A percentile compares a stretch with the other conserved stretches of the same genome.
Evolutionary conservation across 768 basidiomycete species (phyloP).

Genomic region (Rhodotorula graminis): DNA sequence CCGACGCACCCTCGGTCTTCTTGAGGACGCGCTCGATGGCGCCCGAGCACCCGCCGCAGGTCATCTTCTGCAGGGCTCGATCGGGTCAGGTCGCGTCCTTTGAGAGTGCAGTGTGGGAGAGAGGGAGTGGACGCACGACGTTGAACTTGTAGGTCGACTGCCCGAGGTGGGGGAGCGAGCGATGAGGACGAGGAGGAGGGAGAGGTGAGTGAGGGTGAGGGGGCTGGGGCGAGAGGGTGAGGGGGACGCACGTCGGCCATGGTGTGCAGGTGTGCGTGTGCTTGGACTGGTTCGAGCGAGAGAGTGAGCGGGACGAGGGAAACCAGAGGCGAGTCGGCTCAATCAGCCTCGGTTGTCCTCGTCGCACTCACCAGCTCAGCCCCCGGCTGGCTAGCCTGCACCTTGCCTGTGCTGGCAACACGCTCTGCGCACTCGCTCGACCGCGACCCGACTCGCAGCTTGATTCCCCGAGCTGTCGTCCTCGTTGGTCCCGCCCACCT

Average conservation of each 20-base stretch:
- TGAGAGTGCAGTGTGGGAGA: not conserved
- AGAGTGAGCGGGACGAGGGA: not conserved
- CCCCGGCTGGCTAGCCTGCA: too few species aligned
- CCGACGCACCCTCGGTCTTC: slow-evolving; percentile 57
- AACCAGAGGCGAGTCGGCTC: not conserved
- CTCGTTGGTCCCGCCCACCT: too few species aligned
- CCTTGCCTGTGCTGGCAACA: too few species aligned
- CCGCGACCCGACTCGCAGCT: too few species aligned
- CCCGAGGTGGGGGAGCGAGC: slow-evolving; percentile 6
- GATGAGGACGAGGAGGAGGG: not conserved
- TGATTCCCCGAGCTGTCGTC: too few species aligned
- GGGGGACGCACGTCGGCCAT: not conserved
- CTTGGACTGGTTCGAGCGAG: not conserved
- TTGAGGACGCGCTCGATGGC: slow-evolving; percentile 70
- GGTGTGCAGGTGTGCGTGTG: not conserved
- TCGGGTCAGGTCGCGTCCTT: not conserved
- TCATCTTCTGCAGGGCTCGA: slow-evolving; percentile 25
- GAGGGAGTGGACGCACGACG: slow-evolving; percentile 14
- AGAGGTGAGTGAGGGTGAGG: not conserved
- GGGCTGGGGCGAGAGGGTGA: too few species aligned
- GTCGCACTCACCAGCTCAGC: too few species aligned
- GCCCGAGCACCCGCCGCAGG: slow-evolving; percentile 75
- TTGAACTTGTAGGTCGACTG: slow-evolving; percentile 33
- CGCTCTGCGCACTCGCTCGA: too few species aligned
- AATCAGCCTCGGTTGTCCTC: too few species aligned